phyloP scores from a whole-genome alignment of 768 basidiomycete species.

The Mycena amicta region DNA sequence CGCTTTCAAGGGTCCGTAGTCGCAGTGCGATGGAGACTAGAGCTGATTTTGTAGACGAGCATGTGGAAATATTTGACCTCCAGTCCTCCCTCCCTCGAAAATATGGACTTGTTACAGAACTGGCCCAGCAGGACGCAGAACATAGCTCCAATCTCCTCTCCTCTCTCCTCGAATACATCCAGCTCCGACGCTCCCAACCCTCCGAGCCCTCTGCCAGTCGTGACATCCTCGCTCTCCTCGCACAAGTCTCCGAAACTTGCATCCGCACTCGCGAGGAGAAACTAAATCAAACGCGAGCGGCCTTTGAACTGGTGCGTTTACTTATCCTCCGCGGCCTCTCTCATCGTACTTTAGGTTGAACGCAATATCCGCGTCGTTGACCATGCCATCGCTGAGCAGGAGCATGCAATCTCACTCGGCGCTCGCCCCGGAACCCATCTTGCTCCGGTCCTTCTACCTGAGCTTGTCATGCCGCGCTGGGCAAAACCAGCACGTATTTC shows the following conservation, averaged over 20 bases:
- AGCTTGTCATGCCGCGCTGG: conserved; percentile 60
- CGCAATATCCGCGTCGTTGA: conserved; percentile 80
- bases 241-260: conserved; percentile 60
- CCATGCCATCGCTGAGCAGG: conserved; percentile 67
- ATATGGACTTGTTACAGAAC: conserved; percentile 67
- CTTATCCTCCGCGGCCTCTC: too few species aligned
- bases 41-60: too few species aligned
- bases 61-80: conserved; percentile 79
- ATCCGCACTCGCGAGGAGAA: conserved; percentile 75
- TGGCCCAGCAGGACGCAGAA: conserved; percentile 58
- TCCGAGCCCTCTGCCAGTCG: conserved; percentile 47
- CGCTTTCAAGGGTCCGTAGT: conserved; percentile 63
- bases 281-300: conserved; percentile 70
- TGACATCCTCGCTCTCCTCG: conserved; percentile 58
- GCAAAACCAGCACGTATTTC: conserved; percentile 46
- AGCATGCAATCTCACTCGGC: conserved; percentile 52
- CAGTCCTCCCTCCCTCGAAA: conserved; percentile 75
- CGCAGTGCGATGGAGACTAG: too few species aligned
- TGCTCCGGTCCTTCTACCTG: conserved; percentile 58
- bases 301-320: conserved; percentile 68
- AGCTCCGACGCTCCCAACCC: conserved; percentile 22
- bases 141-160: conserved; percentile 2
- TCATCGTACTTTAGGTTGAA: conserved; percentile 76
- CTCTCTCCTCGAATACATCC: conserved; percentile 12
- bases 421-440: conserved; percentile 36